These are phyloP conservation scores for Discostella stelligera DNA, from an alignment of 352 stramenopile genomes.

Conservation along the genomic window DNA sequence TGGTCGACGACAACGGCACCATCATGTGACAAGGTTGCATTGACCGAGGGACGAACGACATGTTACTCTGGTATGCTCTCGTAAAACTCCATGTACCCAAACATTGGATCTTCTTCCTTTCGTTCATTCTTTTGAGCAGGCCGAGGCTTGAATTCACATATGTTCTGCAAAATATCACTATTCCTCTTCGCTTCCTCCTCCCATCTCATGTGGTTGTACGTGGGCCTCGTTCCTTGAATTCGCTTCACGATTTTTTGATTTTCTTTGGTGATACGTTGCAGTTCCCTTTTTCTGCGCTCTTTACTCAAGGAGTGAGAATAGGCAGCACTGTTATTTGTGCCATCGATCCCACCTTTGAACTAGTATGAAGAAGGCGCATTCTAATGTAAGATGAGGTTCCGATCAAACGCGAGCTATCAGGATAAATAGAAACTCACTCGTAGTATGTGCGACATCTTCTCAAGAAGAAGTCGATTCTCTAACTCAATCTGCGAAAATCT, in stretches of 20 bases:
- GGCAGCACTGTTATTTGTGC: constrained; percentile 55
- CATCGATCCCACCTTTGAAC: constrained; percentile 70
- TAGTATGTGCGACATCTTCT: constrained; percentile 97
- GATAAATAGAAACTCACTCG: constrained; percentile 40
- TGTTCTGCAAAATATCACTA: constrained; percentile 61
- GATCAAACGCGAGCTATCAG: constrained; percentile 5
- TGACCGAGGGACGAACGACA: constrained; percentile 97
- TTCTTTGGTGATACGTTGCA: constrained; percentile 83
- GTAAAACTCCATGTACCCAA: constrained; percentile 54
- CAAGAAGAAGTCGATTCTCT: constrained; percentile 94
- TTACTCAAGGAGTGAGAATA: constrained; percentile 73
- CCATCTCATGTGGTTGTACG: constrained; percentile 65
- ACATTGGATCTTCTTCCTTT: constrained; percentile 46
- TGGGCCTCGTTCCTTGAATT: constrained; percentile 59
- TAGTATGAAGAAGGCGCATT: constrained; percentile 15
- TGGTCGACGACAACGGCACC: constrained; percentile 92
- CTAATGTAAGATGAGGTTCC: neutral
- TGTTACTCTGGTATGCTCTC: constrained; percentile 44
- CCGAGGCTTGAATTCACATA: constrained; percentile 66
- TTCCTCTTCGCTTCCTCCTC: constrained; percentile 61
- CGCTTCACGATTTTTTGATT: constrained; percentile 76
- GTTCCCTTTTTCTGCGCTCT: constrained; percentile 78
- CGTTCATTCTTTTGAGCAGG: constrained; percentile 15
- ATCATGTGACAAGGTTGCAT: constrained; percentile 93
- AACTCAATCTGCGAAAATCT: constrained; percentile 91